phyloP scores from a whole-genome alignment of 257 asterid species.

The Solanum appendiculatum region DNA sequence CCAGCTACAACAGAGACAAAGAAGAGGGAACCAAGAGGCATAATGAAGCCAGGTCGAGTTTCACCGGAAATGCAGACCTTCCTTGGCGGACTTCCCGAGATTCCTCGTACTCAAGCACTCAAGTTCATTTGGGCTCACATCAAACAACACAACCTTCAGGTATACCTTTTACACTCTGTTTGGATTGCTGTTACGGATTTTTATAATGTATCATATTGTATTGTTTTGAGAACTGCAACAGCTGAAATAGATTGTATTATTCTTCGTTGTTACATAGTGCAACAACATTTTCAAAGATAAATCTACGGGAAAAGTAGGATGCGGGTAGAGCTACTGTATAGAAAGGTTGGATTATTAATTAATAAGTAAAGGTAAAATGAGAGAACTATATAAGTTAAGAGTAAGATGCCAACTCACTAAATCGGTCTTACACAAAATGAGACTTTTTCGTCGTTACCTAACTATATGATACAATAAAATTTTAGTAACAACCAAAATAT shows the following conservation, averaged over 20 bases:
- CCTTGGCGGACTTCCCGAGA: slow-evolving; percentile 4
- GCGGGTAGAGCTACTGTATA: not conserved
- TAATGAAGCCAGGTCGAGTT: slow-evolving; percentile 11
- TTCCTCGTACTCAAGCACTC: slow-evolving; percentile 16
- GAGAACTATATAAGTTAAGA: too few relatives aligned
- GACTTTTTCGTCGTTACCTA: too few relatives aligned
- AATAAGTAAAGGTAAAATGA: too few relatives aligned
- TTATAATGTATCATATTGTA: too few relatives aligned
- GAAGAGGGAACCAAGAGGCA: slow-evolving; percentile 9
- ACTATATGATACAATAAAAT: too few relatives aligned
- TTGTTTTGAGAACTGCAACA: too few relatives aligned
- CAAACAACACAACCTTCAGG: slow-evolving; percentile 15
- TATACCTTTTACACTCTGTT: not conserved
- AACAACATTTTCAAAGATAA: not conserved
- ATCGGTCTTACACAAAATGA: too few relatives aligned
- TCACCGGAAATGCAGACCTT: slow-evolving; percentile 17
- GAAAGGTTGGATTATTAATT: too few relatives aligned
- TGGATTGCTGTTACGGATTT: not conserved
- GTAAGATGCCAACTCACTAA: too few relatives aligned
- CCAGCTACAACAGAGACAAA: slow-evolving; percentile 1
- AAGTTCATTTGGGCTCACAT: slow-evolving; percentile 17
- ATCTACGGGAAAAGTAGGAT: not conserved
- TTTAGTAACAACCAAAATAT: too few relatives aligned
- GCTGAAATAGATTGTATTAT: too few relatives aligned
- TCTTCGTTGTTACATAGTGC: not conserved